Base-by-base conservation (phyloP, 2,329 filamentous ascomycete genomes). In the Pseudonectria buxi region DNA sequence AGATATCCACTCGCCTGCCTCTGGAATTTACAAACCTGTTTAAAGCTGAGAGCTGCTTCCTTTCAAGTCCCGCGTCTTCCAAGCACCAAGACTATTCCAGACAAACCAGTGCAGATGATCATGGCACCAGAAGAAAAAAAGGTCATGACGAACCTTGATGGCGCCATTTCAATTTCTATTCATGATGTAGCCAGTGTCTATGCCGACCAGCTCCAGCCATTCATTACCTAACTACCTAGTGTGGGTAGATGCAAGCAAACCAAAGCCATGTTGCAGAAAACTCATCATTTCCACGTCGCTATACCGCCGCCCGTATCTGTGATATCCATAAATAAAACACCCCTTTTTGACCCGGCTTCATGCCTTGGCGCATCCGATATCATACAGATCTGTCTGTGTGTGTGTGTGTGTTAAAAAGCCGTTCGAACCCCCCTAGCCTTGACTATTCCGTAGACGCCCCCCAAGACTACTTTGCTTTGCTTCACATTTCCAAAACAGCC, bases 401-500 rank as follows among this genome's bases (percentile, higher is more conserved):
- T n/a, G n/a, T n/a, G n/a, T n/a, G n/a, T 22, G 18, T 9, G 18
- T 22, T 22, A 22, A 22, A 22, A 22, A 9, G 5, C 18, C 18
- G n/a, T n/a, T n/a, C n/a, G n/a, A n/a, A n/a, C n/a, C n/a, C n/a
- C n/a, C n/a, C n/a, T n/a, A n/a, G n/a, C n/a, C n/a, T n/a, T n/a
- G n/a, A n/a, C n/a, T n/a, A n/a, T n/a, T n/a, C n/a, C n/a, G n/a
- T n/a, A n/a, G n/a, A n/a, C n/a, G n/a, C n/a, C n/a, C n/a, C n/a
- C n/a, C n/a, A n/a, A n/a, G n/a, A n/a, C n/a, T n/a, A n/a, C n/a
- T n/a, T n/a, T n/a, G 18, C 10, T 11, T 36, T 31, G 22, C 32
- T 46, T 58, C n/a, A 81, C 44, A 72, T 76, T 40, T 94, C 86
- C 41, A 95, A 67, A 44, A 94, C 69, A 28, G 87, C 86, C 82